Evolutionary conservation across 108 stramenopile species (phyloP), one percentile per base, ranked within the genome.

Genomic region (Epithemia pelagica): DNA sequence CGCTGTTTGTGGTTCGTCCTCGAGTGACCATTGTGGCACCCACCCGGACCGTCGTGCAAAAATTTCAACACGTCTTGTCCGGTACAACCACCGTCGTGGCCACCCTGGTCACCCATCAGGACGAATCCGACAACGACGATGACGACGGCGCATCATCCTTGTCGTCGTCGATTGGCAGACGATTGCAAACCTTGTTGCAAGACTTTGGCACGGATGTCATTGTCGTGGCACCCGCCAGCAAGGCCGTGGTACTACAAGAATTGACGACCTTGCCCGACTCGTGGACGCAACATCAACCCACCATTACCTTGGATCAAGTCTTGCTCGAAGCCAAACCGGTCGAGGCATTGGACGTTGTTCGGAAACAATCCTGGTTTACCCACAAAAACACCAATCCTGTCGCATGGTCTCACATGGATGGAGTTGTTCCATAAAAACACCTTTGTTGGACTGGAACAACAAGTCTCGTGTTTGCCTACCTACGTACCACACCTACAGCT

Each of bases 11-110:
- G 62, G 70, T 85, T 25, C 73, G 87, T 24, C 87, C 89, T 2
- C 81, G 90, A 30, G 83, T 89, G 5, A 77, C 73, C 8, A 64
- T 91, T n/a, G 19, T 90, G 22, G 84, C 84, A 52, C 90, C 90
- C 20, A 73, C 64, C 20, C 62, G 60, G 18, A 58, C 73, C 2
- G 82, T 74, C 27, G 55, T 65, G 2, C 61, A 77, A 27, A 84
- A 75, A 57, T 95, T 95, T 66, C 25, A 57, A 7, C 27, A 20
- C 2, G 86, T 82, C 24, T 52, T 89, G 63, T 74, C 78, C 28
- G 62, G 58, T 26, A 61, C 22, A 62, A 74, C 73, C 71, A 31
- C 63, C 0, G 28, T 74, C 0, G 72, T 61, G 2, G 25, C 46
- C 28, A 28, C 23, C 24, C 1, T 20, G 10, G 26, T 62, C 18